phyloP scores from a whole-genome alignment of 1,284 basidiomycete species.

The Porodaedalea pini region DNA sequence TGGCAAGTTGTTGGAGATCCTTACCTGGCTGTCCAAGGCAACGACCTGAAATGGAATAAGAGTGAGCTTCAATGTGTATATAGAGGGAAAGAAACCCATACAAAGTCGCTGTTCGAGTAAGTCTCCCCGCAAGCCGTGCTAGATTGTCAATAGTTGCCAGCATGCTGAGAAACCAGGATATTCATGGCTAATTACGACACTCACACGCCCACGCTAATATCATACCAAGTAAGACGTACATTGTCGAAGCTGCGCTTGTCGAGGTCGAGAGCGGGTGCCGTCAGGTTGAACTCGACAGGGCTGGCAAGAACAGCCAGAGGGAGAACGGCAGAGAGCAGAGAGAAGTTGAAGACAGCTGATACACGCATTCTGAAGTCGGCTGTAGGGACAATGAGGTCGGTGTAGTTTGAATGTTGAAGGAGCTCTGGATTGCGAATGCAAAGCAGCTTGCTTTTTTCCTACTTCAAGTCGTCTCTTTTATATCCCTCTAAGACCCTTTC shows the following conservation, averaged over 20 bases:
- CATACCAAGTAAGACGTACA: slow-evolving; percentile 51
- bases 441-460: no score
- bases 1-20: no score
- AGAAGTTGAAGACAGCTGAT: background rate
- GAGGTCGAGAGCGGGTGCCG: slow-evolving; percentile 36
- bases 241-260: slow-evolving; percentile 37
- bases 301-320: background rate
- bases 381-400: background rate
- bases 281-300: slow-evolving; percentile 35
- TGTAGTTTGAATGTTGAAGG: background rate
- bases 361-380: background rate
- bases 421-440: no score
- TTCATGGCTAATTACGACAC: background rate
- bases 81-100: slow-evolving; percentile 24
- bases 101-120: slow-evolving; percentile 34
- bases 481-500: no score
- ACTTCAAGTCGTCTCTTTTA: no score
- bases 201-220: slow-evolving; percentile 48
- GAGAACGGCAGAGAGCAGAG: background rate
- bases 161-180: background rate
- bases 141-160: background rate
- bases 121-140: slow-evolving; percentile 40
- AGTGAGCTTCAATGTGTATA: background rate
- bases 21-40: slow-evolving; percentile 9
- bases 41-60: slow-evolving; percentile 15